These are phyloP conservation scores for Ogataea parapolymorpha DNA, from an alignment of 805 yeast genomes.

Conservation along the genomic window DNA sequence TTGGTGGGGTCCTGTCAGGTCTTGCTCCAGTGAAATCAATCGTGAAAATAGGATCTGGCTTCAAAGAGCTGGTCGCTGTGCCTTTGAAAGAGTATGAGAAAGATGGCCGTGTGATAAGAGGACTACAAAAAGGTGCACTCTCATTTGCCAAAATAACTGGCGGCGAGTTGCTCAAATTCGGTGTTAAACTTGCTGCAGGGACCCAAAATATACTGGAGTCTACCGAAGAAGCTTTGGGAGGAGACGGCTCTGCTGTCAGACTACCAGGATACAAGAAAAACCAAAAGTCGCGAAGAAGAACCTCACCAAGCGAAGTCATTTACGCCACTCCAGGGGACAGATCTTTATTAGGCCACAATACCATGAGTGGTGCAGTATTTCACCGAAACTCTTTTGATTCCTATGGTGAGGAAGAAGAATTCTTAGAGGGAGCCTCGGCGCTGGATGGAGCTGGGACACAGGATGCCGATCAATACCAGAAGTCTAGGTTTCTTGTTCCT, in stretches of 20 bases:
- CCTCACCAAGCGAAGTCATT: conserved; percentile 11
- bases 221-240: conserved; percentile 77
- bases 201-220: conserved; percentile 78
- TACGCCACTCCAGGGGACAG: conserved; percentile 10
- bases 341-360: conserved; percentile 12
- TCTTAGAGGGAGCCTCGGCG: conserved; percentile 28
- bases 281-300: conserved; percentile 8
- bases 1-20: conserved; percentile 79
- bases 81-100: conserved; percentile 72
- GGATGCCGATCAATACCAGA: conserved; percentile 3
- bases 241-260: conserved; percentile 54
- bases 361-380: conserved; percentile 13
- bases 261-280: conserved; percentile 14
- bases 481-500: conserved; percentile 11
- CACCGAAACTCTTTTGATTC: conserved; percentile 27
- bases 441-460: conserved; percentile 13
- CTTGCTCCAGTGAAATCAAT: conserved; percentile 77
- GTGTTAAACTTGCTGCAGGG: conserved; percentile 84
- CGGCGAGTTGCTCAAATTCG: conserved; percentile 74
- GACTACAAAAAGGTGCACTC: conserved; percentile 71
- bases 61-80: conserved; percentile 66
- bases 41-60: conserved; percentile 73
- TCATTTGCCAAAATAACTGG: conserved; percentile 76
- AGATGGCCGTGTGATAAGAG: conserved; percentile 66
- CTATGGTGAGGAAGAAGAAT: conserved; percentile 27